These are phyloP conservation scores for Erodium moschatum DNA, from an alignment of 441 rosid genomes.

Conservation along the genomic window DNA sequence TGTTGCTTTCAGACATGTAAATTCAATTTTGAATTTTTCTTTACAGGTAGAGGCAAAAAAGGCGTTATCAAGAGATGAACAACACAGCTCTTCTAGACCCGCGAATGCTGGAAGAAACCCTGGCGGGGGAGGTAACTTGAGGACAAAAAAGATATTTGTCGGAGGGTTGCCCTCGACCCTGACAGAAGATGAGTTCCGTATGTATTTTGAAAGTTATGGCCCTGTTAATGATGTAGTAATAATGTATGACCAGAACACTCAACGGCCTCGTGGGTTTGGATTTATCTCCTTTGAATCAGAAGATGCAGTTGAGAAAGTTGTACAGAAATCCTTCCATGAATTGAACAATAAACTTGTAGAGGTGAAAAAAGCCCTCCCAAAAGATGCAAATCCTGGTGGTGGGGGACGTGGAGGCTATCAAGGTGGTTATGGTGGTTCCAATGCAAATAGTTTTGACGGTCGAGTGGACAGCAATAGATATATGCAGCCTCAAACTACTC, in stretches of 20 bases:
- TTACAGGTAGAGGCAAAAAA: slow-evolving; percentile 35
- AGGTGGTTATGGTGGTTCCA: slow-evolving; percentile 25
- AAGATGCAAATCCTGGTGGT: slow-evolving; percentile 29
- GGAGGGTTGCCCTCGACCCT: slow-evolving; percentile 35
- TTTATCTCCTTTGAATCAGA: slow-evolving; percentile 34
- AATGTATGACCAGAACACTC: slow-evolving; percentile 37
- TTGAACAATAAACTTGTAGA: slow-evolving; percentile 34
- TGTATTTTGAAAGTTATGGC: slow-evolving; percentile 34
- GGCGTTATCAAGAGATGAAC: slow-evolving; percentile 36
- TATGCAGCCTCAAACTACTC: slow-evolving; percentile 29
- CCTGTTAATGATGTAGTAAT: slow-evolving; percentile 31
- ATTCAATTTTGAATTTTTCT: slow-evolving; percentile 11
- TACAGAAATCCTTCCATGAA: slow-evolving; percentile 34
- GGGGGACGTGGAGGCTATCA: slow-evolving; percentile 31
- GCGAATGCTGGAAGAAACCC: slow-evolving; percentile 28
- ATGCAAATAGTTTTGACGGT: slow-evolving; percentile 25
- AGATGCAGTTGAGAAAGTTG: slow-evolving; percentile 33
- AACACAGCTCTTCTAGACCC: slow-evolving; percentile 25
- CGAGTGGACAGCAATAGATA: slow-evolving; percentile 32
- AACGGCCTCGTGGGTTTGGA: slow-evolving; percentile 37
- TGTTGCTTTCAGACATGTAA: background rate
- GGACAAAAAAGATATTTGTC: slow-evolving; percentile 35
- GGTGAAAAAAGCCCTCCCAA: slow-evolving; percentile 35
- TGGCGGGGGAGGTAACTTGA: slow-evolving; percentile 25
- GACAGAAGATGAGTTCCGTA: slow-evolving; percentile 30